Conservation (phyloP, 352 stramenopile species). For the Pythium phragmiticola region DNA sequence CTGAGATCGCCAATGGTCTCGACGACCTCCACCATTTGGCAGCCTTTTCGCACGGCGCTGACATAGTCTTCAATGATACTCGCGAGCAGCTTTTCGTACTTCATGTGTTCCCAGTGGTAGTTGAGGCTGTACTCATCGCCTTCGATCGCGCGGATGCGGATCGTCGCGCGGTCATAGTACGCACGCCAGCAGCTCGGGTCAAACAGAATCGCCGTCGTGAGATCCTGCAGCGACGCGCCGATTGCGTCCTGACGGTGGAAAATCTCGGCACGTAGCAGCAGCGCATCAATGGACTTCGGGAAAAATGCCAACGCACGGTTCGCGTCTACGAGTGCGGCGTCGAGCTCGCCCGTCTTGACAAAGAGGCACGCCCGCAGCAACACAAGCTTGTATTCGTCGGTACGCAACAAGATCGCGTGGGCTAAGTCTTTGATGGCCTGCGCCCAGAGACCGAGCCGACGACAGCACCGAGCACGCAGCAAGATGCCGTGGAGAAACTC, state of each 20-base stretch:
- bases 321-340: slow-evolving; percentile 55
- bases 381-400: slow-evolving; percentile 56
- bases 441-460: slow-evolving; percentile 66
- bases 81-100: slow-evolving; percentile 57
- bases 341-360: slow-evolving; percentile 50
- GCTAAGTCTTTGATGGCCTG: slow-evolving; percentile 72
- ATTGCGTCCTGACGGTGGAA: slow-evolving; percentile 49
- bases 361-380: slow-evolving; percentile 58
- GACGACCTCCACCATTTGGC: slow-evolving; percentile 67
- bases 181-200: slow-evolving; percentile 74
- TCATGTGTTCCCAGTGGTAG: slow-evolving; percentile 72
- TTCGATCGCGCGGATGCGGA: slow-evolving; percentile 66
- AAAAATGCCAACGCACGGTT: slow-evolving; percentile 59
- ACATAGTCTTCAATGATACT: slow-evolving; percentile 77
- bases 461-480: slow-evolving; percentile 64
- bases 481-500: slow-evolving; percentile 59
- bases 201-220: slow-evolving; percentile 52
- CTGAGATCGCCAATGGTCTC: slow-evolving; percentile 73
- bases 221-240: slow-evolving; percentile 54
- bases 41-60: slow-evolving; percentile 67
- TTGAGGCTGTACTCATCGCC: slow-evolving; percentile 55
- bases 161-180: slow-evolving; percentile 75
- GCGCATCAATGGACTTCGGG: slow-evolving; percentile 61
- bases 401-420: slow-evolving; percentile 43
- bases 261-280: slow-evolving; percentile 68